Percentiles rank a stretch among this genome's conserved stretches.
These are phyloP conservation scores for Salmacisia buchloeana DNA, from an alignment of 1,284 basidiomycete genomes.

Conservation along the genomic window DNA sequence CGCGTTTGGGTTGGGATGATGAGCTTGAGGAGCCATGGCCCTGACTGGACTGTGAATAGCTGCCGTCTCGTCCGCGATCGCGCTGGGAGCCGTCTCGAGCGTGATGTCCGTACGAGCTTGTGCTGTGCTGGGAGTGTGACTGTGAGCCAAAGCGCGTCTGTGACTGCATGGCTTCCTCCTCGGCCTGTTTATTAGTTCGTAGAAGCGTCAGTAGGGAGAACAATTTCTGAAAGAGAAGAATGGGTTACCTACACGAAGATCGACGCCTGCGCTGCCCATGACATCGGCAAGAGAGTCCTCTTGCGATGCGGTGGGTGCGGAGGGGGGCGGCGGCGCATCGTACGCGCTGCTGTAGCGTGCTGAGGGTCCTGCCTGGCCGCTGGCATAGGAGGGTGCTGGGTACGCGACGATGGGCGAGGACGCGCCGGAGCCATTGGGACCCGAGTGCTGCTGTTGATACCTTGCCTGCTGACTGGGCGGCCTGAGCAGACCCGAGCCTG, in stretches of 20 bases:
- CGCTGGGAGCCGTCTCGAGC: constrained; percentile 29
- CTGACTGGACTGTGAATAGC: not conserved
- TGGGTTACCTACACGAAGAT: constrained; percentile 22
- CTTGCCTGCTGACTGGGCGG: not conserved
- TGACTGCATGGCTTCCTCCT: constrained; percentile 42
- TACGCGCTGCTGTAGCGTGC: not conserved
- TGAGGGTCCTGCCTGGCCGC: no score
- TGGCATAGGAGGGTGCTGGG: no score
- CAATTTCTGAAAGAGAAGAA: not conserved
- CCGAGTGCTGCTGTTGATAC: not conserved
- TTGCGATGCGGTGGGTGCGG: not conserved
- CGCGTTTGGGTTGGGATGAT: not conserved
- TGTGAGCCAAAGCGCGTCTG: constrained; percentile 2
- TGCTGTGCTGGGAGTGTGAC: constrained; percentile 9
- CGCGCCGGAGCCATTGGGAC: not conserved
- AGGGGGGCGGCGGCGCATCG: not conserved
- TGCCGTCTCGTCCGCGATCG: not conserved
- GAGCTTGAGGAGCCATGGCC: not conserved
- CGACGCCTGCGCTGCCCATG: constrained; percentile 42
- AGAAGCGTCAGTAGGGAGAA: not conserved
- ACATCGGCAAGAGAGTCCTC: constrained; percentile 43
- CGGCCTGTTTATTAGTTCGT: constrained; percentile 21
- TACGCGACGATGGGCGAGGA: no score
- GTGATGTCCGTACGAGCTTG: constrained; percentile 18
- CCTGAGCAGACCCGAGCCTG: not conserved